Evolutionary conservation across 805 yeast species (phyloP).

Genomic region (Suhomyces pyralidae): DNA sequence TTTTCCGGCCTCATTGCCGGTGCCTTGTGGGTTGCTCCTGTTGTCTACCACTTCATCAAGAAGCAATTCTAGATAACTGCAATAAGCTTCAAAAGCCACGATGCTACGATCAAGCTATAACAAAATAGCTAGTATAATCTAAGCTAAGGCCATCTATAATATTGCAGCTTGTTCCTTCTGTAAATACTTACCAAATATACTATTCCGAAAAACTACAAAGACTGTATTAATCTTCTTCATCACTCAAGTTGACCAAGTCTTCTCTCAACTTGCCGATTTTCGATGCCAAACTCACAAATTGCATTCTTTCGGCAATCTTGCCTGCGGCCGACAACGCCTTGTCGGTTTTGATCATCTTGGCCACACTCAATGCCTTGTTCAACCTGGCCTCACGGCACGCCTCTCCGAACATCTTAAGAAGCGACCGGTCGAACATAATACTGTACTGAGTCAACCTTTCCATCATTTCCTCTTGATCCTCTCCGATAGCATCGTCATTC

Average conservation of each 20-base stretch:
- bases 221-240: conserved; percentile 11
- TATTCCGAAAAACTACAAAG: neutral
- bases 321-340: conserved; percentile 81
- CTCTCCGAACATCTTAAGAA: conserved; percentile 70
- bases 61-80: conserved; percentile 37
- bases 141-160: no score
- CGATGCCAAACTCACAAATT: conserved; percentile 32
- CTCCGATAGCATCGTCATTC: conserved; percentile 19
- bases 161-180: neutral
- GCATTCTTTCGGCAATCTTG: conserved; percentile 72
- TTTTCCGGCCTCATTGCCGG: conserved; percentile 63
- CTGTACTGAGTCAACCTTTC: conserved; percentile 54
- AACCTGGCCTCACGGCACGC: conserved; percentile 67
- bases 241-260: conserved; percentile 22
- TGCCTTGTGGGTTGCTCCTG: conserved; percentile 59
- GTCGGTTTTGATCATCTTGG: conserved; percentile 65
- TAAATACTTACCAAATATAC: neutral
- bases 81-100: no score
- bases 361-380: conserved; percentile 68
- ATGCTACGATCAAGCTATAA: neutral
- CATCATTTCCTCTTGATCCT: conserved; percentile 36
- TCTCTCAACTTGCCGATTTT: conserved; percentile 39
- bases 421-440: conserved; percentile 65
- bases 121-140: no score
- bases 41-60: conserved; percentile 51